phyloP scores from a whole-genome alignment of 495 filamentous ascomycete genomes.

The Delitschia confertaspora region DNA sequence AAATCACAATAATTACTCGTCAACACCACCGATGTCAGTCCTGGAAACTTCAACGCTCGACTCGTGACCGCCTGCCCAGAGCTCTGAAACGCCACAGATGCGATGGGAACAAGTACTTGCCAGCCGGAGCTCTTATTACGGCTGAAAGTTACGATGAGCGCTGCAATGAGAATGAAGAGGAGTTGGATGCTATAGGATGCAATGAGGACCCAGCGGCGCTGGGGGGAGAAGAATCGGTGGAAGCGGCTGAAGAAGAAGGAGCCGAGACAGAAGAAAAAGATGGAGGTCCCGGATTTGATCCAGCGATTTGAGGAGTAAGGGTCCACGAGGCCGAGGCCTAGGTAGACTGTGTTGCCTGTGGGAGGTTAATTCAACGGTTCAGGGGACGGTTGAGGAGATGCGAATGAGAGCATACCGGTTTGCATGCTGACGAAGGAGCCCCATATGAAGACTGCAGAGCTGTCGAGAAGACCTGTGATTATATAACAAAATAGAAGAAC shows the following conservation, averaged over 20 bases:
- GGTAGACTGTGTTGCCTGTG: conserved; percentile 58
- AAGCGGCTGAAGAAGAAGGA: conserved; percentile 55
- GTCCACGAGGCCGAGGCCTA: conserved; percentile 55
- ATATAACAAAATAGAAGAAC: conserved; percentile 59
- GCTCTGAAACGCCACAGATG: conserved; percentile 60
- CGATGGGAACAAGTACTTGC: conserved; percentile 52
- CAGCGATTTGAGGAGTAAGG: conserved; percentile 48
- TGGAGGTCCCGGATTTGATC: conserved; percentile 57
- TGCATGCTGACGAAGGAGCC: conserved; percentile 74
- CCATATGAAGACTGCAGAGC: conserved; percentile 62
- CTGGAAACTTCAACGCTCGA: conserved; percentile 52
- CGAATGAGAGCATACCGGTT: conserved; percentile 42
- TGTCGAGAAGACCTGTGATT: conserved; percentile 66
- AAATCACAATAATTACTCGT: conserved; percentile 66
- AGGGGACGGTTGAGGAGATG: background rate
- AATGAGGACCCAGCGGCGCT: conserved; percentile 53
- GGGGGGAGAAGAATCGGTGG: conserved; percentile 48
- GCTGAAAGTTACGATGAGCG: conserved; percentile 47
- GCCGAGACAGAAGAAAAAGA: conserved; percentile 58
- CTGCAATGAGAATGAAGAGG: conserved; percentile 46
- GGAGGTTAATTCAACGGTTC: conserved; percentile 1
- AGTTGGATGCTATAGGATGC: conserved; percentile 51
- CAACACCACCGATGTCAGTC: conserved; percentile 59
- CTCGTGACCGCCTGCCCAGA: conserved; percentile 62
- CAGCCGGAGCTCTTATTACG: conserved; percentile 40